Evolutionary conservation across 768 basidiomycete species (phyloP).

Genomic region (Galerina marginata): DNA sequence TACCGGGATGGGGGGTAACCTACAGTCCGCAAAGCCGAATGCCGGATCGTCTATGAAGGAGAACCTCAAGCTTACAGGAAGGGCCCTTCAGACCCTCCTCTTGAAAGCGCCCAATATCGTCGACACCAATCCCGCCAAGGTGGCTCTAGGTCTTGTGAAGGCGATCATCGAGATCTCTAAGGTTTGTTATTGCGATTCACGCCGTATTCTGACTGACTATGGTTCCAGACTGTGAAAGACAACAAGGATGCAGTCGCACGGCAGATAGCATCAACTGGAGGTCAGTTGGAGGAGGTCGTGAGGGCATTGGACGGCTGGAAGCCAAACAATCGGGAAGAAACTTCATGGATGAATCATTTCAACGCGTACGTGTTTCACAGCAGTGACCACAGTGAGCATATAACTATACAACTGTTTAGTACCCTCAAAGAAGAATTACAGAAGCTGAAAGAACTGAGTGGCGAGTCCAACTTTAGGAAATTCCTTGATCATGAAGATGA

Average conservation of each 20-base stretch:
- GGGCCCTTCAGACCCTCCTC: conserved; percentile 11
- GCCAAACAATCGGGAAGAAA: conserved; percentile 8
- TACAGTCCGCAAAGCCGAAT: conserved; percentile 4
- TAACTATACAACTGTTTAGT: conserved; percentile 4
- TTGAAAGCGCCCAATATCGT: conserved; percentile 8
- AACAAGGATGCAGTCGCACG: conserved; percentile 21
- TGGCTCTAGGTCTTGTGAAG: conserved; percentile 15
- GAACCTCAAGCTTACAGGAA: conserved; percentile 5
- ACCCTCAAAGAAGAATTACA: conserved; percentile 15
- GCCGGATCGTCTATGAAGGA: conserved; percentile 6
- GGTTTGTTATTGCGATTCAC: conserved; percentile 13
- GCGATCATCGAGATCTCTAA: conserved; percentile 15
- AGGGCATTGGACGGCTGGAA: conserved; percentile 11
- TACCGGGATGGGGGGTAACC: background rate
- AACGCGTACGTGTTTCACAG: conserved; percentile 9
- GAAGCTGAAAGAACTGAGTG: conserved; percentile 9
- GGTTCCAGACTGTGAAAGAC: conserved; percentile 8
- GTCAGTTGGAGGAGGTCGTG: conserved; percentile 13
- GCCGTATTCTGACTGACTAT: background rate
- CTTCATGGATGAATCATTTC: conserved; percentile 12
- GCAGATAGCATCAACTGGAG: conserved; percentile 12
- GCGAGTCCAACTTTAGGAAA: conserved; percentile 11
- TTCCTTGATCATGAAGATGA: conserved; percentile 21
- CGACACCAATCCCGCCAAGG: conserved; percentile 19
- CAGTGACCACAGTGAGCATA: background rate